phyloP scores from a whole-genome alignment of 257 asterid species.

The Capsicum rhomboideum region DNA sequence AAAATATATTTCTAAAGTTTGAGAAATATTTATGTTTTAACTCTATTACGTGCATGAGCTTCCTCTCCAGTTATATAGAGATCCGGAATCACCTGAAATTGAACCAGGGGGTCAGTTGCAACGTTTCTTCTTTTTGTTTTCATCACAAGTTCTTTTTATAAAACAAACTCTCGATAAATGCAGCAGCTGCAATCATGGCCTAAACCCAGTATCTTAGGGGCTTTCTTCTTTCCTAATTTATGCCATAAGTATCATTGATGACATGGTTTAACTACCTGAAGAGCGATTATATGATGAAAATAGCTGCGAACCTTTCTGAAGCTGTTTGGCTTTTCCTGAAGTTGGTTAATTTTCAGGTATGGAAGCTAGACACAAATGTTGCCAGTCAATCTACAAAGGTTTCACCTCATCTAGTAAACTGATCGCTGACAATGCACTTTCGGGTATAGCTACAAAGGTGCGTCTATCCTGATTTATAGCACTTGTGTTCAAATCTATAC shows the following conservation, averaged over 20 bases:
- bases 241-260: neutral
- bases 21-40: neutral
- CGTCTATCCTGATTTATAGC: neutral
- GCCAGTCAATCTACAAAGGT: slow-evolving; percentile 55
- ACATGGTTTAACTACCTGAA: neutral
- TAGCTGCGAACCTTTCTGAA: neutral
- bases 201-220: neutral
- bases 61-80: neutral
- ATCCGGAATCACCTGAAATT: neutral
- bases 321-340: neutral
- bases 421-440: slow-evolving; percentile 43
- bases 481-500: neutral
- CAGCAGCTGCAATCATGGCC: neutral
- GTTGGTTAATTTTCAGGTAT: slow-evolving; percentile 49
- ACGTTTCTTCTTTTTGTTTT: neutral
- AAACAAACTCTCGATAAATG: neutral
- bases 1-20: neutral
- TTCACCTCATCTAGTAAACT: slow-evolving; percentile 50
- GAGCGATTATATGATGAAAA: neutral
- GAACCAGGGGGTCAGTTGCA: neutral
- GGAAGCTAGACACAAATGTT: slow-evolving; percentile 91
- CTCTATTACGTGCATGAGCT: neutral
- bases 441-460: slow-evolving; percentile 60
- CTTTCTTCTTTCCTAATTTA: neutral
- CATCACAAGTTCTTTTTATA: neutral